These are phyloP conservation scores for Pelargonium fulgidum DNA, from an alignment of 441 rosid genomes.

Conservation along the genomic window DNA sequence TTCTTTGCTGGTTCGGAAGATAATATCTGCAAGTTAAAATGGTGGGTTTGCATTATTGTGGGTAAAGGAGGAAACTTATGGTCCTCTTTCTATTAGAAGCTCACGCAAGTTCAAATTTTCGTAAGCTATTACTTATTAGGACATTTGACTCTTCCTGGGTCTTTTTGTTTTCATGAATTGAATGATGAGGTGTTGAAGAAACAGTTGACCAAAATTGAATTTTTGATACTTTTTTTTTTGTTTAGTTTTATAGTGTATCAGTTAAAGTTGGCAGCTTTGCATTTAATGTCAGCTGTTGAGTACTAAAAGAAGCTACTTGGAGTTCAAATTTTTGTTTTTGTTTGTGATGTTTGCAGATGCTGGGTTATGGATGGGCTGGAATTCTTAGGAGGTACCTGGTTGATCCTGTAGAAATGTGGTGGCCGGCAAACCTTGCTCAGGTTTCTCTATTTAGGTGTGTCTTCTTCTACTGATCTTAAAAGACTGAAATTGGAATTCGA, in stretches of 20 bases:
- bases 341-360: conserved; percentile 35
- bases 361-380: conserved; percentile 95
- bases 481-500: too few relatives aligned
- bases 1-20: neutral
- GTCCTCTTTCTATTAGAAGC: neutral
- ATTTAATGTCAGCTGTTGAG: too few relatives aligned
- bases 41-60: neutral
- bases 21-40: neutral
- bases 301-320: neutral
- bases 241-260: too few relatives aligned
- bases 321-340: neutral
- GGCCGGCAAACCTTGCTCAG: conserved; percentile 80
- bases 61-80: neutral
- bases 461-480: too few relatives aligned
- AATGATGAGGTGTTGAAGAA: too few relatives aligned
- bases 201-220: too few relatives aligned
- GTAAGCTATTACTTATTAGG: too few relatives aligned
- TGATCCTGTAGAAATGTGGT: conserved; percentile 96
- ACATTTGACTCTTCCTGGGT: too few relatives aligned
- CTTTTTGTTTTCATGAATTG: too few relatives aligned
- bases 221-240: too few relatives aligned
- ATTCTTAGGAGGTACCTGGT: conserved; percentile 75
- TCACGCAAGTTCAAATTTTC: too few relatives aligned
- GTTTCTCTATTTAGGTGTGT: conserved; percentile 62
- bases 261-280: too few relatives aligned